Percentiles rank a stretch among this genome's conserved stretches.
phyloP scores from a whole-genome alignment of 2,329 filamentous ascomycete species.

The Fusarium sp. region DNA sequence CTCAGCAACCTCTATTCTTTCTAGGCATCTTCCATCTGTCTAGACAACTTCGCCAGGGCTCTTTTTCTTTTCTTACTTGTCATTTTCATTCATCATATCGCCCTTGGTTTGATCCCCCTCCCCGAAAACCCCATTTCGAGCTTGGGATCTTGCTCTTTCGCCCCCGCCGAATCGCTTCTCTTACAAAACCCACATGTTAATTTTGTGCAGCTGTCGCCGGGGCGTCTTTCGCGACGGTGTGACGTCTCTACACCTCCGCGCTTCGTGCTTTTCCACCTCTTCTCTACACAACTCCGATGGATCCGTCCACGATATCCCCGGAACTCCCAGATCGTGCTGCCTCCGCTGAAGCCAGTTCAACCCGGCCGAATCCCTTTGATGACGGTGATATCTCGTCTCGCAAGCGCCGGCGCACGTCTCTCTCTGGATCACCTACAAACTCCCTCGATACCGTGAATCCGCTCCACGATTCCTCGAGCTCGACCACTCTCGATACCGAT shows the following conservation, averaged over 20 bases:
- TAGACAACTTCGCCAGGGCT: conserved; percentile 17
- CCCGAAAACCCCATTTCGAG: conserved; percentile 13
- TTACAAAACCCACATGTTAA: conserved; percentile 67
- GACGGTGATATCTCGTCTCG: conserved; percentile 67
- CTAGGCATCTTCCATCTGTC: conserved; percentile 20
- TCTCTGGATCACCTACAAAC: conserved; percentile 65
- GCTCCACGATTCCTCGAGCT: conserved; percentile 49
- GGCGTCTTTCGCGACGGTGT: conserved; percentile 66
- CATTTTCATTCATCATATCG: conserved; percentile 7
- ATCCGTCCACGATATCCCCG: conserved; percentile 61
- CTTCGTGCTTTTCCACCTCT: conserved; percentile 51
- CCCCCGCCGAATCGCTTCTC: conserved; percentile 34
- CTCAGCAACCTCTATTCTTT: conserved; percentile 32
- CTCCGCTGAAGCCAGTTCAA: conserved; percentile 73
- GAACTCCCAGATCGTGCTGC: conserved; percentile 69
- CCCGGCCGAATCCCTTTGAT: conserved; percentile 73
- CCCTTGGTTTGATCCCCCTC: conserved; percentile 24
- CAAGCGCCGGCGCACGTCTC: conserved; percentile 72
- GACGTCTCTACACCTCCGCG: conserved; percentile 61
- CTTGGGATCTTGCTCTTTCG: conserved; percentile 33
- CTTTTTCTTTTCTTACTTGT: conserved; percentile 15
- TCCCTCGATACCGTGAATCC: conserved; percentile 60
- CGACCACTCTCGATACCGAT: conserved; percentile 47
- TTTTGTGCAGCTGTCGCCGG: conserved; percentile 63
- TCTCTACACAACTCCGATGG: conserved; percentile 63